These are phyloP conservation scores for Malus asiatica DNA, from an alignment of 306 rosid genomes.

Conservation along the genomic window DNA sequence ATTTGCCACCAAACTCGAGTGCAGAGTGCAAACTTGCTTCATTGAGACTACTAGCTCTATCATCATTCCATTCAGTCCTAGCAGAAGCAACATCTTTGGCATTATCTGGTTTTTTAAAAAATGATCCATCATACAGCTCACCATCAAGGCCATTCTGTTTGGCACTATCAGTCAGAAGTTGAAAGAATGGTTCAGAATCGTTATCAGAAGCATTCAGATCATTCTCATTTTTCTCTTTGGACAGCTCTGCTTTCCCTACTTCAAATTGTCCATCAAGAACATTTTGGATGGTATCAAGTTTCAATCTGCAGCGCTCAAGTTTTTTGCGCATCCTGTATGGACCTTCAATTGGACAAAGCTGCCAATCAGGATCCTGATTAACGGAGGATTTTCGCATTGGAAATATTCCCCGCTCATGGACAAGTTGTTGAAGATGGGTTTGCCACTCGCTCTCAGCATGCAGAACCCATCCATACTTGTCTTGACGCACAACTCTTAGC, in stretches of 20 bases:
- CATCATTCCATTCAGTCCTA: slow-evolving; percentile 78
- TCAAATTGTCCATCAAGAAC: slow-evolving; percentile 77
- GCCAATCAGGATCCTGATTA: slow-evolving; percentile 72
- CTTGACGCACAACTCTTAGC: slow-evolving; percentile 97
- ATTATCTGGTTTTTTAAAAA: slow-evolving; percentile 44
- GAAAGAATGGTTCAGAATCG: slow-evolving; percentile 54
- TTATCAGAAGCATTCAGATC: slow-evolving; percentile 48
- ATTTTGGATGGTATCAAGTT: slow-evolving; percentile 72
- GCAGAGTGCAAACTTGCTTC: slow-evolving; percentile 98
- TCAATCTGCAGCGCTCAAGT: slow-evolving; percentile 77
- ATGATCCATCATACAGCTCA: slow-evolving; percentile 52
- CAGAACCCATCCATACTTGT: slow-evolving; percentile 98
- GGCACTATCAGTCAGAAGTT: slow-evolving; percentile 41
- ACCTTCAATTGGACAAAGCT: slow-evolving; percentile 98
- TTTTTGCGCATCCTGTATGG: slow-evolving; percentile 98
- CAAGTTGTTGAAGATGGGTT: slow-evolving; percentile 89
- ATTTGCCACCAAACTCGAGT: slow-evolving; percentile 82
- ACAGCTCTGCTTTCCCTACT: slow-evolving; percentile 42
- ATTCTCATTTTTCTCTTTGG: slow-evolving; percentile 40
- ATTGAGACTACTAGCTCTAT: slow-evolving; percentile 78
- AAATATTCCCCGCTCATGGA: slow-evolving; percentile 92
- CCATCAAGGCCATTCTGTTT: slow-evolving; percentile 51
- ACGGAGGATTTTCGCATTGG: slow-evolving; percentile 53
- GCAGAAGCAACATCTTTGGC: slow-evolving; percentile 51
- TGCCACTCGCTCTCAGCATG: slow-evolving; percentile 99